These are phyloP conservation scores for Lepidium africanum DNA, from an alignment of 345 rosid species.

Conservation along the genomic window DNA sequence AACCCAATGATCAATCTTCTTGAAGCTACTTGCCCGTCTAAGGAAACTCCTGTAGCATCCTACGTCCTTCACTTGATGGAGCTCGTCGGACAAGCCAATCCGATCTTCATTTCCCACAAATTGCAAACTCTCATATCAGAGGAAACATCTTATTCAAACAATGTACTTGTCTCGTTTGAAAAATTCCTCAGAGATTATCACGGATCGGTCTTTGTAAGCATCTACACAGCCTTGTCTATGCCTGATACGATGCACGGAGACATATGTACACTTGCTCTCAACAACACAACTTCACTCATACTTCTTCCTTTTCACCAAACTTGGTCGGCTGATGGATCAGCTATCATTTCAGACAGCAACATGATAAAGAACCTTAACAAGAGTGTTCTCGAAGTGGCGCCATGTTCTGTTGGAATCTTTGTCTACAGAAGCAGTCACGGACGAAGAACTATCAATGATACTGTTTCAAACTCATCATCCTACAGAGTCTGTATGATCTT, in stretches of 20 bases:
- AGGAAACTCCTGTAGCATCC: slow-evolving; percentile 33
- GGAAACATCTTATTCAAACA: slow-evolving; percentile 26
- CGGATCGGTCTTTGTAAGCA: slow-evolving; percentile 23
- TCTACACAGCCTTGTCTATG: slow-evolving; percentile 26
- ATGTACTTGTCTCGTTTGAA: slow-evolving; percentile 31
- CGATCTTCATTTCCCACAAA: slow-evolving; percentile 45
- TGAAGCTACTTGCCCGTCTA: slow-evolving; percentile 21
- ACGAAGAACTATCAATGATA: not conserved
- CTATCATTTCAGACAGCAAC: slow-evolving; percentile 27
- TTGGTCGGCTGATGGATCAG: slow-evolving; percentile 34
- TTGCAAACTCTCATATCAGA: slow-evolving; percentile 13
- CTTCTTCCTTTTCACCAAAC: slow-evolving; percentile 51
- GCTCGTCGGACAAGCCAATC: slow-evolving; percentile 40
- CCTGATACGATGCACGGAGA: slow-evolving; percentile 52
- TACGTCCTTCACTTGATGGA: slow-evolving; percentile 47
- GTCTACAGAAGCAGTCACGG: slow-evolving; percentile 24
- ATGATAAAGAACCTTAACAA: slow-evolving; percentile 30
- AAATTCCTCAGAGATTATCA: slow-evolving; percentile 17
- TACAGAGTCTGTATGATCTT: slow-evolving; percentile 27
- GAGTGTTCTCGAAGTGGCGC: slow-evolving; percentile 40
- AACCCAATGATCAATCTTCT: slow-evolving; percentile 28
- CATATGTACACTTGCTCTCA: slow-evolving; percentile 45
- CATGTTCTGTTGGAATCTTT: slow-evolving; percentile 59
- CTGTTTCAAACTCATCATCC: not conserved
- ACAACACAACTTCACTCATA: slow-evolving; percentile 37